These are phyloP conservation scores for Fusarium sp. DNA, from an alignment of 2,329 filamentous ascomycete species.

Conservation along the genomic window DNA sequence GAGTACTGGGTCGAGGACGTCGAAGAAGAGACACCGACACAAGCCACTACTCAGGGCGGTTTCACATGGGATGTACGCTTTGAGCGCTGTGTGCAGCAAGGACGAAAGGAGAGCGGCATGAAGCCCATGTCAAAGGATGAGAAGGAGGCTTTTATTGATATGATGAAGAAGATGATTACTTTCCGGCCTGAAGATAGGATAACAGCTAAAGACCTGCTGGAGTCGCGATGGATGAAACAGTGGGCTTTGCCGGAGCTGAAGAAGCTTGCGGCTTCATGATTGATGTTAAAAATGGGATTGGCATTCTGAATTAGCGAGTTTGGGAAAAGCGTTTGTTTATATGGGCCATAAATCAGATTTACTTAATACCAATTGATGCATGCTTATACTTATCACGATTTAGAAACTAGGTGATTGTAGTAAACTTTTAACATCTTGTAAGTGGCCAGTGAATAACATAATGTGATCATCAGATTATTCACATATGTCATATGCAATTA, in stretches of 20 bases:
- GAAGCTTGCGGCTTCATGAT: slow-evolving; percentile 14
- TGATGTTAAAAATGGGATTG: slow-evolving; percentile 11
- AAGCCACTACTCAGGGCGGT: neutral
- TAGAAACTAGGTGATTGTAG: neutral
- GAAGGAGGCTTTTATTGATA: slow-evolving; percentile 34
- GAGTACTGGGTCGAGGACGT: slow-evolving; percentile 32
- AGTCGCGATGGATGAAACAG: slow-evolving; percentile 36
- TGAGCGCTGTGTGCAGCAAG: slow-evolving; percentile 34
- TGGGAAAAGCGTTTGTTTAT: slow-evolving; percentile 14
- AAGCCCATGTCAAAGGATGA: slow-evolving; percentile 29
- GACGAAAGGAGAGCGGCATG: slow-evolving; percentile 32
- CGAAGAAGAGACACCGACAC: slow-evolving; percentile 12
- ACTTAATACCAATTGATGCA: slow-evolving; percentile 12
- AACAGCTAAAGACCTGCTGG: slow-evolving; percentile 27
- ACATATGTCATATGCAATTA: neutral
- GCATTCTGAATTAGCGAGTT: slow-evolving; percentile 26
- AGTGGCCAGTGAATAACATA: neutral
- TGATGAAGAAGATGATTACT: slow-evolving; percentile 37
- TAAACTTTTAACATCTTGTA: neutral
- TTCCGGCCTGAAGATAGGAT: slow-evolving; percentile 32
- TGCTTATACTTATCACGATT: neutral
- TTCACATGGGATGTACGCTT: slow-evolving; percentile 32
- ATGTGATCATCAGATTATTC: neutral
- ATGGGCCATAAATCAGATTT: neutral
- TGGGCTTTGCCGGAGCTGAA: slow-evolving; percentile 38